phyloP scores from a whole-genome alignment of 73 alveolate genomes.

The Paramecium sonneborni region DNA sequence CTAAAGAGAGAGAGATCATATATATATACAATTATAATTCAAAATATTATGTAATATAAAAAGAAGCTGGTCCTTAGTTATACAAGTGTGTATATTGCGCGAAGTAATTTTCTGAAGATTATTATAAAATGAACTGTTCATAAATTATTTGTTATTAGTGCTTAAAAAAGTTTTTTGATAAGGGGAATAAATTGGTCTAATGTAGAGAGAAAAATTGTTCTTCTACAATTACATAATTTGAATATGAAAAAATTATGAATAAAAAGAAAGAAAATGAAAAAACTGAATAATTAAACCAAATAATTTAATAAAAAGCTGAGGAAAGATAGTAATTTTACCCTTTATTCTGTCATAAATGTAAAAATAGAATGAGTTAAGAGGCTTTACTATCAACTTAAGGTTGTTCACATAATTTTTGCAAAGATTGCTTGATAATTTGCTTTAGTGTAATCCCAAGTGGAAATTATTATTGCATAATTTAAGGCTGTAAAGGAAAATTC shows the following conservation, averaged over 20 bases:
- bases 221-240: neutral
- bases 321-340: too few species aligned
- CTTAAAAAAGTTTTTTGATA: neutral
- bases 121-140: neutral
- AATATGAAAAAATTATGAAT: neutral
- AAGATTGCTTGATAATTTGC: neutral
- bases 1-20: neutral
- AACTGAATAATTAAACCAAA: neutral
- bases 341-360: neutral
- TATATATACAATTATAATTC: neutral
- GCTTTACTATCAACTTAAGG: neutral
- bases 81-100: neutral
- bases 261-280: neutral
- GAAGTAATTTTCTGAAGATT: neutral
- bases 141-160: neutral
- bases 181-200: neutral
- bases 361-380: neutral
- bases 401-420: neutral
- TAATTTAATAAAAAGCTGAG: neutral
- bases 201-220: neutral
- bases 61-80: neutral
- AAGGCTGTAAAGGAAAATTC: neutral
- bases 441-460: neutral
- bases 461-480: too few species aligned
- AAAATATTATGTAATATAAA: neutral